Evolutionary conservation across 495 filamentous ascomycete species (phyloP), one percentile per base, ranked within the genome.

Genomic region (Aspergillus ostianus): DNA sequence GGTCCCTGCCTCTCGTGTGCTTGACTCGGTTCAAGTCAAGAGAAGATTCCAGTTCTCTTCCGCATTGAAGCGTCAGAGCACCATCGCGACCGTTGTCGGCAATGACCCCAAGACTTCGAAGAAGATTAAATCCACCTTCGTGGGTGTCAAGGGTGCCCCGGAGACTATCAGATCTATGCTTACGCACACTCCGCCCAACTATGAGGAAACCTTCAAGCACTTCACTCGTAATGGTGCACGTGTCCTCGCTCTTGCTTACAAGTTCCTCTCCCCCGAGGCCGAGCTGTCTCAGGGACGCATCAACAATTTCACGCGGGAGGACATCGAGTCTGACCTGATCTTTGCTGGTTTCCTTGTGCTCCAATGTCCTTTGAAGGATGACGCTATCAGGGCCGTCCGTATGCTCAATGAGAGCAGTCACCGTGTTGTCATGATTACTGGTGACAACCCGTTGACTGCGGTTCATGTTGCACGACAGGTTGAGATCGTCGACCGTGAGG

Each of bases 381-480:
- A 99, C 73, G 94, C 94, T 20, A 91, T 92, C 76, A 87, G 91
- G 67, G 82, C 94, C 19, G 91, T 98, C 29, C 90, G 87, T 49
- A 98, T 99, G 94, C 82, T 99, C 57, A 99, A 97, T 69, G 95
- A 98, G 77, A 97, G 93, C 74, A 96, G 91, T 74, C 94, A 99
- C 77, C 91, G 94, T 63, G 91, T 95, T 57, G 90, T 98, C 64
- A 99, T 99, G 94, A 99, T 99, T 57, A 99, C 94, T 51, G 94
- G 94, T 66, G 94, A 99, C 74, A 99, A 99, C 69, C 93, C 94
- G 20, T 82, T 99, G 46, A 99, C 94, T 21, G 94, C 94, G 63
- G 90, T 94, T 23, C 93, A 99, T 70, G 94, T 99, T 59, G 94
- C 94, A 13, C 87, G 88, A 47, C 86, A 98, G 70, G 94, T 99